phyloP scores from a whole-genome alignment of 1,139 yeast genomes.

The Saccharomyces hybrid region DNA sequence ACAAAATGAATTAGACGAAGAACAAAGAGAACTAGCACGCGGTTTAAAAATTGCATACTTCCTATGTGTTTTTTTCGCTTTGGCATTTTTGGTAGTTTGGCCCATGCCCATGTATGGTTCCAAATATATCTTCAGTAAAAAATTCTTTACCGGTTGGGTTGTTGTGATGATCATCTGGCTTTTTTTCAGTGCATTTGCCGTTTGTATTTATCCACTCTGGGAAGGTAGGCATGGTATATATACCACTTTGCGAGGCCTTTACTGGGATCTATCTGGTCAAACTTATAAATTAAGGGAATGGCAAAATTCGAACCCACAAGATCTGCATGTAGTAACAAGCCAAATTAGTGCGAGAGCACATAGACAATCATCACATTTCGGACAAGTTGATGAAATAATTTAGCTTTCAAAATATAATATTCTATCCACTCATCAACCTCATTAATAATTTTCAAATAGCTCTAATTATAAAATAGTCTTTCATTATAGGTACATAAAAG shows the following conservation, averaged over 20 bases:
- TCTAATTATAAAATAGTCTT: neutral
- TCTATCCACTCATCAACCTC: neutral
- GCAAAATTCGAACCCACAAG: slow-evolving; percentile 64
- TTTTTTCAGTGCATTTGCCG: slow-evolving; percentile 48
- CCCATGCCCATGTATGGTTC: slow-evolving; percentile 88
- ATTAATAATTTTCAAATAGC: neutral
- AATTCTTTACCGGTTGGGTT: slow-evolving; percentile 79
- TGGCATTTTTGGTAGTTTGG: slow-evolving; percentile 61
- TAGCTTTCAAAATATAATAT: neutral
- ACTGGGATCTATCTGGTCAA: slow-evolving; percentile 79
- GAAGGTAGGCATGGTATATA: slow-evolving; percentile 61
- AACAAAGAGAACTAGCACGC: slow-evolving; percentile 38
- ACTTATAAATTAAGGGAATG: slow-evolving; percentile 60
- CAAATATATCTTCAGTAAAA: slow-evolving; percentile 58
- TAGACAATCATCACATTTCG: neutral
- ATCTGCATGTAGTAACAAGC: slow-evolving; percentile 57
- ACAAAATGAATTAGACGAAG: slow-evolving; percentile 37
- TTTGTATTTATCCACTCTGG: slow-evolving; percentile 53
- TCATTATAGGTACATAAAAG: neutral
- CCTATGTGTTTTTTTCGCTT: slow-evolving; percentile 49
- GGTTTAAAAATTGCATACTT: slow-evolving; percentile 50
- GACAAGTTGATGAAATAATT: slow-evolving; percentile 2
- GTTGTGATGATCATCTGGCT: slow-evolving; percentile 69
- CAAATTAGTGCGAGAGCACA: slow-evolving; percentile 39
- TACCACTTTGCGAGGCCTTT: slow-evolving; percentile 62